Percentiles rank a stretch among this genome's conserved stretches.
phyloP scores from a whole-genome alignment of 116 monocot species.

The Papilionanthe hybrid region DNA sequence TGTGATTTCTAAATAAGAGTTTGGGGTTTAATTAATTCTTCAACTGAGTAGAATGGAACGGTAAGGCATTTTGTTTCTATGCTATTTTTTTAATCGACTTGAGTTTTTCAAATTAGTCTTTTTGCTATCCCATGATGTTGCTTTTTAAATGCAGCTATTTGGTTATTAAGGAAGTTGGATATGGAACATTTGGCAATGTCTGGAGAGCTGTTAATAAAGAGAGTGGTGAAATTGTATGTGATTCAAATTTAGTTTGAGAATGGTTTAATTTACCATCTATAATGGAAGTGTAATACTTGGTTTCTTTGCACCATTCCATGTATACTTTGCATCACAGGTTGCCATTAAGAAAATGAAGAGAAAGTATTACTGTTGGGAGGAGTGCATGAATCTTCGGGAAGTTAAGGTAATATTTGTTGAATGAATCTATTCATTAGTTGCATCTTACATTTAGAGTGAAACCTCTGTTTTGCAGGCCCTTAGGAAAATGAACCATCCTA shows the following conservation, averaged over 20 bases:
- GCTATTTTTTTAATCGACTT: neutral
- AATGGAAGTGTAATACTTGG: neutral
- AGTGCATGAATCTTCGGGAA: constrained; percentile 70
- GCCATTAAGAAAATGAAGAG: constrained; percentile 74
- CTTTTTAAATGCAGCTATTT: constrained; percentile 36
- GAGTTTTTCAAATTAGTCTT: neutral
- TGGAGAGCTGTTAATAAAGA: constrained; percentile 76
- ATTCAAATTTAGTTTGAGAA: neutral
- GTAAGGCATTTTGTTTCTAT: neutral
- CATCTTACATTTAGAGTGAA: neutral
- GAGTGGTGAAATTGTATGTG: constrained; percentile 63
- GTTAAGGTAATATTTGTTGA: constrained; percentile 41
- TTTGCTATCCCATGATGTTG: neutral
- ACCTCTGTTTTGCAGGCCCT: constrained; percentile 34
- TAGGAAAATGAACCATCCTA: constrained; percentile 67
- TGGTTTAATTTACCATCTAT: neutral
- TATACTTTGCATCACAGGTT: constrained; percentile 29
- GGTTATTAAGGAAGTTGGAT: constrained; percentile 83
- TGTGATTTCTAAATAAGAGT: neutral
- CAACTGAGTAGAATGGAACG: constrained; percentile 10
- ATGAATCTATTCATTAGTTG: neutral
- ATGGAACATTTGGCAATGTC: constrained; percentile 81
- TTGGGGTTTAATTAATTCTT: neutral
- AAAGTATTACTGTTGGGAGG: constrained; percentile 73
- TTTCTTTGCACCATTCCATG: constrained; percentile 5